A percentile compares a stretch with the other conserved stretches of the same genome.
Conservation (phyloP, 2,329 filamentous ascomycete genomes). For the Monosporascus sp. region DNA sequence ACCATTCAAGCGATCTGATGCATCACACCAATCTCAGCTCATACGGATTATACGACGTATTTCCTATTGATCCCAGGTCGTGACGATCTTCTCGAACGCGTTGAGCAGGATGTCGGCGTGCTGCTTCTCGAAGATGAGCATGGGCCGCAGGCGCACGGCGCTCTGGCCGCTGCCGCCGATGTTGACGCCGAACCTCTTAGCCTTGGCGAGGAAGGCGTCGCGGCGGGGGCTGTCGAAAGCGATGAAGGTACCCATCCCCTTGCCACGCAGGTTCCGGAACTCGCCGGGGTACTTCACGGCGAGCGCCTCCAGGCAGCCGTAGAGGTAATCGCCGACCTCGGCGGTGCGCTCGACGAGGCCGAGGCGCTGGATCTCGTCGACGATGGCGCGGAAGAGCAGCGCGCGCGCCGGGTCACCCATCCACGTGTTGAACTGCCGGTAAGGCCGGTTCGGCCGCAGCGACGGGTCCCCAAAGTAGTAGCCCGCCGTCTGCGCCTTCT, state of each 20-base stretch:
- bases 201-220: slow-evolving; percentile 72
- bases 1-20: too few species aligned
- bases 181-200: slow-evolving; percentile 78
- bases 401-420: slow-evolving; percentile 88
- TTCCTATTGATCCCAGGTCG: slow-evolving; percentile 21
- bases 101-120: slow-evolving; percentile 84
- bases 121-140: slow-evolving; percentile 88
- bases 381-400: slow-evolving; percentile 79
- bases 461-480: slow-evolving; percentile 83
- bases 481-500: slow-evolving; percentile 90
- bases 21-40: too few species aligned
- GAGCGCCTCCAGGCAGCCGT: slow-evolving; percentile 60
- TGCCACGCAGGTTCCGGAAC: slow-evolving; percentile 78
- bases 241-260: slow-evolving; percentile 87
- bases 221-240: slow-evolving; percentile 80
- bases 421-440: slow-evolving; percentile 97
- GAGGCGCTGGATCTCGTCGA: slow-evolving; percentile 70
- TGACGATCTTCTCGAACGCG: slow-evolving; percentile 68
- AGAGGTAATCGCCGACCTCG: slow-evolving; percentile 73
- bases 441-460: slow-evolving; percentile 84
- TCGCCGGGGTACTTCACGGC: slow-evolving; percentile 66
- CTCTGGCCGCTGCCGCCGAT: slow-evolving; percentile 74
- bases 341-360: slow-evolving; percentile 78
- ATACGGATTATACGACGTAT: too few species aligned
- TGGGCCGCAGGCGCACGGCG: slow-evolving; percentile 77